A percentile compares a stretch with the other conserved stretches of the same genome.
Conservation (phyloP, 305 asterid genomes). For the Coffea humblotiana region DNA sequence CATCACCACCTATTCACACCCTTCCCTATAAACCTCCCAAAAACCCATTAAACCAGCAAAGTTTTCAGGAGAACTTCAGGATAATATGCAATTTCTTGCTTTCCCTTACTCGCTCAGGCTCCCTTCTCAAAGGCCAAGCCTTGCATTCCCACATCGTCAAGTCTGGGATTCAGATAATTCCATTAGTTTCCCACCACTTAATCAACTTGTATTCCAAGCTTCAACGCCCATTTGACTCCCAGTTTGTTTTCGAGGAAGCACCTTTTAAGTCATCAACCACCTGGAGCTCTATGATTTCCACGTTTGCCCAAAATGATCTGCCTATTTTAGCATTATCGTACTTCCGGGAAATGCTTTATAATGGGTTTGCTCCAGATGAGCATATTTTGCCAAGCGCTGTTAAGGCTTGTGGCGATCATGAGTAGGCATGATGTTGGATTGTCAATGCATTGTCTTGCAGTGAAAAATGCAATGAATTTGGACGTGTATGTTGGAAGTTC, state of each 20-base stretch:
- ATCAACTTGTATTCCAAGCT: conserved; percentile 74
- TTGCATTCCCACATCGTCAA: conserved; percentile 60
- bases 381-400: conserved; percentile 58
- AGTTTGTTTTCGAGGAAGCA: conserved; percentile 50
- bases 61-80: conserved; percentile 48
- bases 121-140: conserved; percentile 48
- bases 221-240: conserved; percentile 58
- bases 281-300: conserved; percentile 76
- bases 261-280: conserved; percentile 60
- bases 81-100: conserved; percentile 52
- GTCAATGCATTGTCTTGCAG: conserved; percentile 52
- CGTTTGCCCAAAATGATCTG: conserved; percentile 66
- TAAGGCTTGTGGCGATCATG: conserved; percentile 61
- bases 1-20: not conserved
- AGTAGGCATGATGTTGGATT: conserved; percentile 38
- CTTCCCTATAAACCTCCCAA: not conserved
- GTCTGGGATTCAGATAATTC: conserved; percentile 52
- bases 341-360: conserved; percentile 46
- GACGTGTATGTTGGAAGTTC: conserved; percentile 77
- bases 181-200: conserved; percentile 61
- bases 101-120: conserved; percentile 42
- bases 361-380: conserved; percentile 47
- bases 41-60: conserved; percentile 17
- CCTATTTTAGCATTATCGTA: conserved; percentile 53
- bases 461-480: conserved; percentile 50